Evolutionary conservation across 148 eudicot genomes (phyloP), one percentile per base, ranked within the genome.

Genomic region (Camellia lanceoleosa): DNA sequence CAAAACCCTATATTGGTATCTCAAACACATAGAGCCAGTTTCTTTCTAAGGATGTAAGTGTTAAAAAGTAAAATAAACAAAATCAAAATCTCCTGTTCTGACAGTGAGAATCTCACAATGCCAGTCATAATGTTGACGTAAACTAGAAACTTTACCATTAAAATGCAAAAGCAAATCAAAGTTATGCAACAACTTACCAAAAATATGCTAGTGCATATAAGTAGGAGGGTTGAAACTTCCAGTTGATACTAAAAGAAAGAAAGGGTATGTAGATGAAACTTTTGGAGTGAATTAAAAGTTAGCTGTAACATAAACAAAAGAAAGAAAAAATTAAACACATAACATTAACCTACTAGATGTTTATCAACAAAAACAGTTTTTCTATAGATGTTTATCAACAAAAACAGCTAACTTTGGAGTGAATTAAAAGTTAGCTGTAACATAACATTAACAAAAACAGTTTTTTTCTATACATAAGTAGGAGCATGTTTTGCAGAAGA

Each of bases 151-250:
- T 49, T 18, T 18, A 38, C 23, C 38, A 55, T 13, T 62, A 10
- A 73, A 54, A 73, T 9, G n/a, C 64, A 6, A 44, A 73, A 76
- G 14, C 14, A 61, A 59, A 51, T 60, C 18, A 78, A 61, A 67
- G 20, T 75, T 74, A 60, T 3, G 13, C 7, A 77, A 69, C 65
- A 70, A 78, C 88, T 79, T 88, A 93, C 99, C 99, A 72, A 96
- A 91, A 89, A 94, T 89, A 51, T 97, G 91, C 80, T 93, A 79
- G 84, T 95, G 99, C 99, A 95, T 95, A 74, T 88, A 87, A 79
- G 99, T 95, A 76, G 97, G 97, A 78, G 99, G 99, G 84, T 93
- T 93, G 82, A 89, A 95, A 80, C 99, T 95, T 83, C 99, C 97
- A 59, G 97, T 84, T 68, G 97, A 90, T 71, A 95, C 91, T 46